These are phyloP conservation scores for Malus domestica DNA, from an alignment of 306 rosid species.

Conservation along the genomic window ASM211411v1 NC_041789.1:27481001-27481500, in stretches of 20 bases:
- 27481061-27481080: neutral
- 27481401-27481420: neutral
- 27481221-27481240: neutral
- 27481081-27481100: neutral
- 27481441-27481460: neutral
- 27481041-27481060: neutral
- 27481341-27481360: neutral
- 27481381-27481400: neutral
- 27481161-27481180: neutral
- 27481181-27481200: neutral
- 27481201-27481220: neutral
- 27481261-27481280: neutral
- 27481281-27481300: too few relatives aligned
- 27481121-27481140: neutral
- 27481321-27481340: neutral
- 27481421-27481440: neutral
- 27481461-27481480: slow-evolving; percentile 2
- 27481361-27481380: neutral
- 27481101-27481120: neutral
- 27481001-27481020: neutral
- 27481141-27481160: neutral
- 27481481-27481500: neutral
- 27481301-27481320: too few relatives aligned
- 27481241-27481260: neutral
- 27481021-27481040: neutral